Evolutionary conservation across 2,329 filamentous ascomycete genomes (phyloP).

Genomic region (Aspergillus pseudoviridinutans): DNA sequence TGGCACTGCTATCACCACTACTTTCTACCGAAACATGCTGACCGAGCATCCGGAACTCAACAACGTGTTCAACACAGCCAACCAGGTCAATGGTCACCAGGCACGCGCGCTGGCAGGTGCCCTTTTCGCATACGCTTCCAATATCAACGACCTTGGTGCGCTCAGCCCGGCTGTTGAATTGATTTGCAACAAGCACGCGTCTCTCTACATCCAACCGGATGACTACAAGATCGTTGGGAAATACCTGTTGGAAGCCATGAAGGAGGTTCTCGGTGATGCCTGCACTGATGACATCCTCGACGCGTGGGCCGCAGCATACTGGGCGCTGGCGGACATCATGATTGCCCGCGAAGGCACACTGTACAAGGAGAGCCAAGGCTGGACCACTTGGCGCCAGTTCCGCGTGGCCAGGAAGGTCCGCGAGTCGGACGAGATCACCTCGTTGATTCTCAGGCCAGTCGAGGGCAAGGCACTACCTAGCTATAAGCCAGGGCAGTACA

Average conservation of each 20-base stretch:
- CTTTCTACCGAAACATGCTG: too few relatives aligned
- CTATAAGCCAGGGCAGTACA: constrained; percentile 69
- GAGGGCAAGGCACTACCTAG: constrained; percentile 58
- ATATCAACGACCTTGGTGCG: too few relatives aligned
- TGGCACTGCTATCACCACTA: too few relatives aligned
- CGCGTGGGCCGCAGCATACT: constrained; percentile 70
- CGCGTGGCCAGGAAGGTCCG: constrained; percentile 60
- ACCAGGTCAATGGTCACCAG: too few relatives aligned
- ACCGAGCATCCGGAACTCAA: too few relatives aligned
- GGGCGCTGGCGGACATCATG: constrained; percentile 68
- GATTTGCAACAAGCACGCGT: constrained; percentile 48
- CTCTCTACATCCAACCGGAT: constrained; percentile 62
- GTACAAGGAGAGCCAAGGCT: constrained; percentile 58
- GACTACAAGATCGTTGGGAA: constrained; percentile 69
- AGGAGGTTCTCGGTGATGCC: constrained; percentile 61
- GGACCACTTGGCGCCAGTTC: constrained; percentile 67
- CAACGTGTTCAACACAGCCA: too few relatives aligned
- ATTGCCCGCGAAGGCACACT: constrained; percentile 62
- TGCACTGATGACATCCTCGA: constrained; percentile 62
- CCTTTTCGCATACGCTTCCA: too few relatives aligned
- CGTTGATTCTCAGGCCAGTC: constrained; percentile 64
- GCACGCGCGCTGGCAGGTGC: too few relatives aligned
- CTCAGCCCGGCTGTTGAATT: too few relatives aligned
- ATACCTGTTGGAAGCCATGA: constrained; percentile 65
- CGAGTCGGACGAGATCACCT: constrained; percentile 66